Evolutionary conservation across 192 early-diverging fungal genomes (phyloP), one percentile per base, ranked within the genome.

Genomic region (Ambispora gerdemannii): DNA sequence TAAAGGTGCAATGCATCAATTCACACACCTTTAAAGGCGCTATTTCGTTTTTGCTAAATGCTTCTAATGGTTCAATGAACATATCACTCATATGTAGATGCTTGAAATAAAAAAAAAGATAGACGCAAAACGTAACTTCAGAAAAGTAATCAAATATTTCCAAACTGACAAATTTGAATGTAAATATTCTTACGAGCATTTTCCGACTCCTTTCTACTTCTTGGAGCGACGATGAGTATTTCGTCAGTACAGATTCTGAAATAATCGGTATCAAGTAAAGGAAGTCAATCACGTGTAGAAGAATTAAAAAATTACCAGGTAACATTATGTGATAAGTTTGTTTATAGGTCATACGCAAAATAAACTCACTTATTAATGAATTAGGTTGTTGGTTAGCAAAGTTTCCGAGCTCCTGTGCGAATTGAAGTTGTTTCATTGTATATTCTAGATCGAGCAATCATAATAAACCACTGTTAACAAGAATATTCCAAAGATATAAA

Each of bases 11-110:
- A 43, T 43, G 15, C 6, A 43, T 43, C 6, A 10, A 32, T 0
- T 36, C 31, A 22, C 25, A 60, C 63, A 87, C 85, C 75, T 84
- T 87, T 50, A 81, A 73, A 31, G 85, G 85, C 20, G 70, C 27
- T 11, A 88, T 53, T 20, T 83, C 83, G 4, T 79, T 70, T 38
- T 84, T 85, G 1, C 83, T 78, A 79, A 89, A 86, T 6, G 74
- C 73, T 56, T 90, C 87, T 71, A 92, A 67, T 19, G 91, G 89
- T 24, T 81, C 80, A 33, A 92, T 86, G 55, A 90, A 87, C 59
- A 90, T 89, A 50, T 89, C 78, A 51, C 78, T 77, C 10, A 90
- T 76, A 80, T 90, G 89, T 11, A 87, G 73, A 70, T 84, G 78
- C 85, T 87, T 69, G 27, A 11, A 31, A 19, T 30, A 66, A 64